These are phyloP conservation scores for Apiotrichum porosum DNA, from an alignment of 1,284 basidiomycete species.

Conservation along the genomic window DNA sequence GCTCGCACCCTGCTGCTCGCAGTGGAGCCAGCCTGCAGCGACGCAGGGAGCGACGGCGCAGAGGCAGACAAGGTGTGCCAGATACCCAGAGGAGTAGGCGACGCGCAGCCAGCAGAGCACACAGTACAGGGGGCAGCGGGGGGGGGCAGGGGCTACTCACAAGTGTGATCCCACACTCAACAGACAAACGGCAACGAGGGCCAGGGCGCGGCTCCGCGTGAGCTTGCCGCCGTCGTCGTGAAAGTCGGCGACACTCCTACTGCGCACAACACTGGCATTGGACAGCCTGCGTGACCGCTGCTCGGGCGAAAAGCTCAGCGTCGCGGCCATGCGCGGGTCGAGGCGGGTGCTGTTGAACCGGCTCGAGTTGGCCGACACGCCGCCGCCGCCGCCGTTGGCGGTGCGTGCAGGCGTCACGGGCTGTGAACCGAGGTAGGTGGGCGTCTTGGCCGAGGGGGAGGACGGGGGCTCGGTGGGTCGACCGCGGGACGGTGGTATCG, in stretches of 20 bases:
- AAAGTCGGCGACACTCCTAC: conserved; percentile 3
- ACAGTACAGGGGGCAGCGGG: too few species aligned
- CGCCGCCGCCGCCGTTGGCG: too few species aligned
- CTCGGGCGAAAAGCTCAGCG: background rate
- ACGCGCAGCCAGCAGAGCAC: too few species aligned
- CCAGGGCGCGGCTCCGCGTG: conserved; percentile 32
- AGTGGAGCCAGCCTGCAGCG: too few species aligned
- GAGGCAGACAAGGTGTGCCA: too few species aligned
- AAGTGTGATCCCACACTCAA: conserved; percentile 71
- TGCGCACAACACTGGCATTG: conserved; percentile 12
- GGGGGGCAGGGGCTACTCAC: conserved; percentile 52
- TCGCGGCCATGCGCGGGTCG: background rate
- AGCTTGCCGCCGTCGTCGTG: background rate
- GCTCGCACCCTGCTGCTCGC: background rate
- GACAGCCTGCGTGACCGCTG: conserved; percentile 4
- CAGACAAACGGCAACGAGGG: conserved; percentile 67
- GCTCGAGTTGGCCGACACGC: too few species aligned
- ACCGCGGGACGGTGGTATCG: background rate
- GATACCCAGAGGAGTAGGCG: too few species aligned
- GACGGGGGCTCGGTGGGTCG: background rate
- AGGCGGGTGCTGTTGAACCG: too few species aligned
- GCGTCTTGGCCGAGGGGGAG: background rate
- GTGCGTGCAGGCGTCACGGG: too few species aligned
- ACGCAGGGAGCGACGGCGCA: too few species aligned
- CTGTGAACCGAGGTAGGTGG: background rate